These are phyloP conservation scores for Tolypocladium tundrense DNA, from an alignment of 2,329 filamentous ascomycete species.

Conservation along the genomic window DNA sequence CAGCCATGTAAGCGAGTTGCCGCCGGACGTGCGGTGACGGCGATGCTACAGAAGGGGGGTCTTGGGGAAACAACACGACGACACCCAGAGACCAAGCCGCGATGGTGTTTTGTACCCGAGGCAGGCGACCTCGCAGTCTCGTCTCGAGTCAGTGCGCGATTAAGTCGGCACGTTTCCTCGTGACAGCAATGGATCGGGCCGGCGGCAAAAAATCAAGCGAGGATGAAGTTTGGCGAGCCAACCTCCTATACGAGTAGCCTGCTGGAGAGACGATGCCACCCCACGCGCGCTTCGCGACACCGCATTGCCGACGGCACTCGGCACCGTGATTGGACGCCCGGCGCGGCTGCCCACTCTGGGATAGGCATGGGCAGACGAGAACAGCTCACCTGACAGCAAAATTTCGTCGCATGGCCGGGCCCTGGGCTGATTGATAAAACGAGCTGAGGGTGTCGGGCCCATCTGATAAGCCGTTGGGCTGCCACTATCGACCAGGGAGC, in stretches of 20 bases:
- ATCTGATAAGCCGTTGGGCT: background rate
- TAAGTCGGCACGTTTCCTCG: background rate
- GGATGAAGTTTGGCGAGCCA: background rate
- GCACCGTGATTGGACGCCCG: background rate
- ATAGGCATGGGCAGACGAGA: background rate
- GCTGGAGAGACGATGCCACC: background rate
- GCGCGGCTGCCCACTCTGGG: background rate
- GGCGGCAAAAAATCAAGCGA: background rate
- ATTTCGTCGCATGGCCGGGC: background rate
- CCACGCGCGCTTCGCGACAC: background rate
- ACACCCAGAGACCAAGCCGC: background rate
- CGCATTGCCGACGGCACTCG: background rate
- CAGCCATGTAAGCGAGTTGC: constrained; percentile 5
- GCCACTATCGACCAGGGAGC: background rate
- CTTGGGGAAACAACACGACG: too few relatives aligned
- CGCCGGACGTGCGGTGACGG: background rate
- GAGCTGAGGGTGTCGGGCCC: background rate
- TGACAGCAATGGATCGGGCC: background rate
- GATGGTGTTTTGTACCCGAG: background rate
- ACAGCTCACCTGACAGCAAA: background rate
- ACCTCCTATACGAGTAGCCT: background rate
- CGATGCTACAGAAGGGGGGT: background rate
- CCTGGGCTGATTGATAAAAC: background rate
- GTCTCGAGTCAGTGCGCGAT: background rate
- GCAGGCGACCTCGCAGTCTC: background rate